These are phyloP conservation scores for Lasiosphaeris hirsuta DNA, from an alignment of 495 filamentous ascomycete genomes.

Conservation along the genomic window DNA sequence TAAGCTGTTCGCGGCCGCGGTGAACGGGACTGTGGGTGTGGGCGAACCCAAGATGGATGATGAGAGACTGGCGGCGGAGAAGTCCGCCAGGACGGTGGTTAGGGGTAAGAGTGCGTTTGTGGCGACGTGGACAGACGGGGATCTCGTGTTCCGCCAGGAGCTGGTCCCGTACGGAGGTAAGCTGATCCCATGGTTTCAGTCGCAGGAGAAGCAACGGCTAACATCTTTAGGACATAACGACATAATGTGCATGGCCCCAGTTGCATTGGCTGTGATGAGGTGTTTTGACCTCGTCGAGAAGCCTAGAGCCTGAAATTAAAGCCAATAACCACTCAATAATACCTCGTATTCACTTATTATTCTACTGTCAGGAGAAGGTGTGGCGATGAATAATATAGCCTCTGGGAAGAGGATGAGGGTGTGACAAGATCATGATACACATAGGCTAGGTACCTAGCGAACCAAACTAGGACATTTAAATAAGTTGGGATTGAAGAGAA, in stretches of 20 bases:
- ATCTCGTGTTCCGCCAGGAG: constrained; percentile 49
- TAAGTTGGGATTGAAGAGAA: too few relatives aligned
- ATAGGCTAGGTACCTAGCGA: too few relatives aligned
- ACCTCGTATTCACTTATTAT: too few relatives aligned
- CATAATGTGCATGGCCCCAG: constrained; percentile 50
- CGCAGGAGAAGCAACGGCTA: constrained; percentile 4
- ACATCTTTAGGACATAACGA: constrained; percentile 53
- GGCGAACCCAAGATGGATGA: constrained; percentile 23
- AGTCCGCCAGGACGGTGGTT: constrained; percentile 35
- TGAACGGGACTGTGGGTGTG: constrained; percentile 48
- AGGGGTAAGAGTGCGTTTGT: constrained; percentile 41
- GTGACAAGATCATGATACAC: too few relatives aligned
- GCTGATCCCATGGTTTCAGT: constrained; percentile 10
- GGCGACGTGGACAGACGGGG: constrained; percentile 35
- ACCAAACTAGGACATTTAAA: too few relatives aligned
- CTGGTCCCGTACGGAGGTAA: constrained; percentile 56
- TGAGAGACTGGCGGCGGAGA: constrained; percentile 35
- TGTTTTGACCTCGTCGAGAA: constrained; percentile 46
- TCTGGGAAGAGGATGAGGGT: too few relatives aligned
- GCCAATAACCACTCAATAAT: too few relatives aligned
- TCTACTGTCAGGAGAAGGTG: too few relatives aligned
- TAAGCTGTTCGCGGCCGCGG: constrained; percentile 50
- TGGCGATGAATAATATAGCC: too few relatives aligned
- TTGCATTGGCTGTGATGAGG: constrained; percentile 60
- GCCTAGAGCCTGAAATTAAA: too few relatives aligned